Evolutionary conservation across 306 rosid species (phyloP).

Genomic region (Quercus robur): DNA sequence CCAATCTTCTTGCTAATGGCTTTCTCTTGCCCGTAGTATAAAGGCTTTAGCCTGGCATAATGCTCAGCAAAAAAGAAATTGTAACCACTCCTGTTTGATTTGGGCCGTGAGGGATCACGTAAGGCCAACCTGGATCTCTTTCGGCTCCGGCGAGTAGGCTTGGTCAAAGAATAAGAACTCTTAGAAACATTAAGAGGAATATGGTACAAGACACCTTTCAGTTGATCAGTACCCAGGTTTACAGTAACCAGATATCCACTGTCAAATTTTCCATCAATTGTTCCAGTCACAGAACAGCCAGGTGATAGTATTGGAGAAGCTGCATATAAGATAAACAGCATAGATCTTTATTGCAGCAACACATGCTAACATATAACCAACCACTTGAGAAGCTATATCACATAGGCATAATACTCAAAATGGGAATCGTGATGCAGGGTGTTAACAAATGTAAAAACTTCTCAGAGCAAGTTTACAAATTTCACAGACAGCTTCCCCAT

Average conservation of each 20-base stretch:
- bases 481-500: neutral
- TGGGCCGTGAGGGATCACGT: conserved; percentile 64
- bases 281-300: conserved; percentile 51
- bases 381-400: neutral
- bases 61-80: conserved; percentile 77
- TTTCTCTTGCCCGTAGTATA: conserved; percentile 62
- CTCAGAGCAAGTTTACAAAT: neutral
- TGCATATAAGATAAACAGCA: conserved; percentile 27
- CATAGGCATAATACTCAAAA: conserved; percentile 1
- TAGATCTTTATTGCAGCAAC: conserved; percentile 16
- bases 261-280: conserved; percentile 70
- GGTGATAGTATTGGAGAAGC: conserved; percentile 36
- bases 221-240: conserved; percentile 51
- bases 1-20: conserved; percentile 71
- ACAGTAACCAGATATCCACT: conserved; percentile 63
- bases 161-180: conserved; percentile 28
- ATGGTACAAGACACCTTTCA: conserved; percentile 72
- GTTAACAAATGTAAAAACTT: neutral
- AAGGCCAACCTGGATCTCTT: conserved; percentile 54
- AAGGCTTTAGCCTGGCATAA: conserved; percentile 67
- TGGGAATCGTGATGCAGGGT: neutral
- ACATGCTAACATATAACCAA: neutral
- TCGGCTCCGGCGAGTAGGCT: conserved; percentile 24
- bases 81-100: conserved; percentile 80
- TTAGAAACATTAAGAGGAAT: conserved; percentile 38